A percentile compares a stretch with the other conserved stretches of the same genome.
phyloP scores from a whole-genome alignment of 2,329 filamentous ascomycete species.

The Diaporthe sp. region DNA sequence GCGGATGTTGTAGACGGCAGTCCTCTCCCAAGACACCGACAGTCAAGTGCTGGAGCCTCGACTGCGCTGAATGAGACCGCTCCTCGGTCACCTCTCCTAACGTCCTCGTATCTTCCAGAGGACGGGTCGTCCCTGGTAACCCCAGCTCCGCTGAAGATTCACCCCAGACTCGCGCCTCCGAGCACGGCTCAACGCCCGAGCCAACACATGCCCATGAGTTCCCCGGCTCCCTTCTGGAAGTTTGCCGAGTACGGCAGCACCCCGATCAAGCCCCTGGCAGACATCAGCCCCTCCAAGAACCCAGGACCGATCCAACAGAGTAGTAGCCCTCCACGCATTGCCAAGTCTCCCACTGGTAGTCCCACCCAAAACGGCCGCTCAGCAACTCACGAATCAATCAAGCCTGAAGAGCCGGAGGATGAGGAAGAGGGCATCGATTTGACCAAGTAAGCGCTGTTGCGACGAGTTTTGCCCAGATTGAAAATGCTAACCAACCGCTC shows the following conservation, averaged over 20 bases:
- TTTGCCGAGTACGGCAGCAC: slow-evolving; percentile 83
- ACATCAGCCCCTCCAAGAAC: slow-evolving; percentile 70
- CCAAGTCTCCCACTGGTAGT: slow-evolving; percentile 66
- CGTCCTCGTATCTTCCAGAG: slow-evolving; percentile 73
- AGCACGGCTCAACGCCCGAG: slow-evolving; percentile 85
- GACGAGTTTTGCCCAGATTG: background rate
- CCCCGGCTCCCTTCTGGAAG: slow-evolving; percentile 90
- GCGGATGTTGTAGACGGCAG: slow-evolving; percentile 68
- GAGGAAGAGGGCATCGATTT: slow-evolving; percentile 69
- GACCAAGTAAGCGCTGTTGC: slow-evolving; percentile 63
- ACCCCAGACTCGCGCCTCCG: slow-evolving; percentile 81
- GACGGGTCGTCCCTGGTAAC: slow-evolving; percentile 75
- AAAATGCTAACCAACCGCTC: slow-evolving; percentile 5
- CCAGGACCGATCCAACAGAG: slow-evolving; percentile 59
- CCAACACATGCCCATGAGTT: slow-evolving; percentile 88
- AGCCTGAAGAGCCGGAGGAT: slow-evolving; percentile 54
- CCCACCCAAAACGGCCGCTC: slow-evolving; percentile 55
- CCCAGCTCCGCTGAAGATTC: slow-evolving; percentile 78
- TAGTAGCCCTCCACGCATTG: slow-evolving; percentile 68
- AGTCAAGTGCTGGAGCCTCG: slow-evolving; percentile 57
- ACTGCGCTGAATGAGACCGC: slow-evolving; percentile 62
- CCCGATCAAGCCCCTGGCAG: slow-evolving; percentile 67
- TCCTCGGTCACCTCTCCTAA: slow-evolving; percentile 71
- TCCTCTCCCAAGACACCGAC: slow-evolving; percentile 70
- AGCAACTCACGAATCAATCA: slow-evolving; percentile 42